Base-by-base conservation (phyloP, 73 alveolate species). In the Effrenium voratum region DNA sequence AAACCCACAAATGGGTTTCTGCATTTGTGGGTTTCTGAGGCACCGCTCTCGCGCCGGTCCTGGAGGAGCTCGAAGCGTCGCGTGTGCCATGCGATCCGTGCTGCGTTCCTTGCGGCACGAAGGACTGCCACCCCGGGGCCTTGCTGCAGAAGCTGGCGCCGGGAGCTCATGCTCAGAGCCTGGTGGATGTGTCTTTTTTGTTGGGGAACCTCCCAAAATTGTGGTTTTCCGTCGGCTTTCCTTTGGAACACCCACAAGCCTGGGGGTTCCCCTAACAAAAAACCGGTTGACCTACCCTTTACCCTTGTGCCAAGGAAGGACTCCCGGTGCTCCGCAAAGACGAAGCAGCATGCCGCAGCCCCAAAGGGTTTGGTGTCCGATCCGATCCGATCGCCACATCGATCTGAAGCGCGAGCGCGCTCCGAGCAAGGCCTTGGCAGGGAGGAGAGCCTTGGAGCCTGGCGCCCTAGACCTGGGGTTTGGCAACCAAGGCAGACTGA, bases 91-190 rank as follows among this genome's bases (percentile, higher is more conserved):
- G n/a, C n/a, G n/a, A n/a, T n/a, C n/a, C n/a, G n/a, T n/a, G n/a
- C n/a, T n/a, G n/a, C n/a, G n/a, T n/a, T n/a, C n/a, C n/a, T n/a
- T n/a, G n/a, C n/a, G n/a, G n/a, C 44, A 2, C 49, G 49, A 34
- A 76, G 97, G 97, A 90, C 75, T 90, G 97, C 26, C 73, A 90
- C 0, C 88, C 97, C 40, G 2, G 36, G 16, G 46, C 63, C 88
- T 55, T 90, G 75, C 16, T 90, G 52, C 97, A 90, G 44, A 90
- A 90, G 88, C 97, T 90, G 77, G 97, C 97, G 97, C 45, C 1
- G 38, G 55, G 59, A 5, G 22, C 66, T 44, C 63, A 19, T 15
- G n/a, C 60, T 10, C 12, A 2, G 2, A n/a, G n/a, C n/a, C n/a
- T n/a, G n/a, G n/a, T n/a, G n/a, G n/a, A n/a, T n/a, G n/a, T n/a